Evolutionary conservation across 2,329 filamentous ascomycete species (phyloP).

Genomic region (Periconia sp.): DNA sequence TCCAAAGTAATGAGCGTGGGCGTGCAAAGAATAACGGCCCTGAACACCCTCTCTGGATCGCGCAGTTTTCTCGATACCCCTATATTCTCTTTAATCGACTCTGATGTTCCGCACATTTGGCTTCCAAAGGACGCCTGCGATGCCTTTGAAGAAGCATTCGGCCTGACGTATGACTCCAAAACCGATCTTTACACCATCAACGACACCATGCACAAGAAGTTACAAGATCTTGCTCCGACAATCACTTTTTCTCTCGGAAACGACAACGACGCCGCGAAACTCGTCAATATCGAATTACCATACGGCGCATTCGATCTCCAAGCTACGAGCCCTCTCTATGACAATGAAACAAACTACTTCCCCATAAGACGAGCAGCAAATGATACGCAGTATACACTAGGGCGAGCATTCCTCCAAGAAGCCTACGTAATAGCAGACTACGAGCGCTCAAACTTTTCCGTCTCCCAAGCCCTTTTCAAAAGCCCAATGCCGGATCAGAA

Average conservation of each 20-base stretch:
- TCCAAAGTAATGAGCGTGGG: slow-evolving; percentile 23
- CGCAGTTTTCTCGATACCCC: slow-evolving; percentile 17
- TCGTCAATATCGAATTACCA: slow-evolving; percentile 48
- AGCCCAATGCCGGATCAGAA: slow-evolving; percentile 21
- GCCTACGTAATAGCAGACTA: slow-evolving; percentile 56
- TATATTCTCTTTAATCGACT: slow-evolving; percentile 41
- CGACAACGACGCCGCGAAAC: slow-evolving; percentile 30
- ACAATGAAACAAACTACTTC: slow-evolving; percentile 70
- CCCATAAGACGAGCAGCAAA: slow-evolving; percentile 64
- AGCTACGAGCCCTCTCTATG: slow-evolving; percentile 58
- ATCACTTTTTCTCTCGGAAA: slow-evolving; percentile 40
- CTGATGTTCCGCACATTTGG: slow-evolving; percentile 45
- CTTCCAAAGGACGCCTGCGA: slow-evolving; percentile 43
- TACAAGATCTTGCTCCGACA: slow-evolving; percentile 28
- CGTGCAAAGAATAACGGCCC: slow-evolving; percentile 23
- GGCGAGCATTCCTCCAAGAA: slow-evolving; percentile 72
- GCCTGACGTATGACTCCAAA: slow-evolving; percentile 40
- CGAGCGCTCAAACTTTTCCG: slow-evolving; percentile 49
- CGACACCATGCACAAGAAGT: slow-evolving; percentile 27
- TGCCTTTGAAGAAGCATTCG: slow-evolving; percentile 44
- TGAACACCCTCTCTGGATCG: slow-evolving; percentile 28
- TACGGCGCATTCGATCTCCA: slow-evolving; percentile 55
- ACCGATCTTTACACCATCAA: slow-evolving; percentile 45
- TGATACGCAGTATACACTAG: slow-evolving; percentile 64
- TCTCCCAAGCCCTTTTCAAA: slow-evolving; percentile 38